phyloP scores from a whole-genome alignment of 2,329 filamentous ascomycete species.

The Huntiella savannae region DNA sequence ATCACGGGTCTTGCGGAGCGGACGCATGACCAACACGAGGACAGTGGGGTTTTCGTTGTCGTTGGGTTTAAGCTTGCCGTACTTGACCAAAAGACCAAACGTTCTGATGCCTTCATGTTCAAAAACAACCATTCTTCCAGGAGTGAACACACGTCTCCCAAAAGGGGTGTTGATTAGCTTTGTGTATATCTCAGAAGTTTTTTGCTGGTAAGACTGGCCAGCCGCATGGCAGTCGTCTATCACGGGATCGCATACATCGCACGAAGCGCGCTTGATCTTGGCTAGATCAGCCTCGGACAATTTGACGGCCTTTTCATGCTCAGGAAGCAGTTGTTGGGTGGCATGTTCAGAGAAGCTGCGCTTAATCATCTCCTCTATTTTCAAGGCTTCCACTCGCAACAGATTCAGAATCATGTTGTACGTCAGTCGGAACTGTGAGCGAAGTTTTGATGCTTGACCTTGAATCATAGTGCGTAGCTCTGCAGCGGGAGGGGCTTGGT shows the following conservation, averaged over 20 bases:
- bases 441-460: constrained; percentile 82
- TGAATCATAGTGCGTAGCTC: constrained; percentile 86
- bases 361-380: constrained; percentile 99
- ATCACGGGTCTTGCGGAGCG: constrained; percentile 48
- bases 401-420: constrained; percentile 99
- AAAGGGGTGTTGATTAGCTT: constrained; percentile 62
- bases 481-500: constrained; percentile 72
- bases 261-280: constrained; percentile 74
- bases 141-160: constrained; percentile 59
- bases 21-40: constrained; percentile 60
- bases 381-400: constrained; percentile 81
- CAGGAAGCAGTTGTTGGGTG: constrained; percentile 79
- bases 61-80: constrained; percentile 44
- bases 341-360: constrained; percentile 97
- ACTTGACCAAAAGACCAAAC: constrained; percentile 59
- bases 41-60: constrained; percentile 43
- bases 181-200: constrained; percentile 67
- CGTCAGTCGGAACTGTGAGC: constrained; percentile 88
- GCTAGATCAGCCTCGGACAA: constrained; percentile 78
- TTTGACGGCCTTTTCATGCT: constrained; percentile 89
- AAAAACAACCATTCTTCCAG: constrained; percentile 64
- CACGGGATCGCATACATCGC: constrained; percentile 60
- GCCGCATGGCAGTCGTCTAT: constrained; percentile 68
- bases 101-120: constrained; percentile 69
- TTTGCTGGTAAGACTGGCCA: constrained; percentile 56